Conservation (phyloP, 148 eudicot species). For the Polygonum maritimum region DNA sequence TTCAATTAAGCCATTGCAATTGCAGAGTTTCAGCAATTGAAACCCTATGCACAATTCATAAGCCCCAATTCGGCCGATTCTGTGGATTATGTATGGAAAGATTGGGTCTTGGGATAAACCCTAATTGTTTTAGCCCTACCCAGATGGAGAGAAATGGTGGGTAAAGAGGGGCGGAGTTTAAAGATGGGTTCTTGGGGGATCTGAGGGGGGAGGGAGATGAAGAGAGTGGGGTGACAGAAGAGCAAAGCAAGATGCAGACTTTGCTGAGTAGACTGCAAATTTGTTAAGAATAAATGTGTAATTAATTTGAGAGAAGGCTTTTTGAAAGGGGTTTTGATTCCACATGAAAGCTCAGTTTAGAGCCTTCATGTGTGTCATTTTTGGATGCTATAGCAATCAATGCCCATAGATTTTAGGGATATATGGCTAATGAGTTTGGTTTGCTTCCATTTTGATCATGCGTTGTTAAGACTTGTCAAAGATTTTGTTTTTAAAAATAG, state of each 20-base stretch:
- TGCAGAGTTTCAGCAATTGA: neutral
- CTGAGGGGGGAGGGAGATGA: neutral
- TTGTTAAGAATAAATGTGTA: neutral
- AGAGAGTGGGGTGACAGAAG: neutral
- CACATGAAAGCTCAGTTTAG: neutral
- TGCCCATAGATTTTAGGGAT: neutral
- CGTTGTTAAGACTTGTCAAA: neutral
- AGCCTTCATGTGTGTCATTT: neutral
- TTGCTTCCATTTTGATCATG: neutral
- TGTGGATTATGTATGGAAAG: too few relatives aligned
- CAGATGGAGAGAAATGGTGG: neutral
- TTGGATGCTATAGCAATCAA: neutral
- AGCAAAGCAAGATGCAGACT: neutral
- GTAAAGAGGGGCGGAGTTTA: neutral
- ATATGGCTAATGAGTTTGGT: neutral
- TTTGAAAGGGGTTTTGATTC: neutral
- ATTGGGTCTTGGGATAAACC: neutral
- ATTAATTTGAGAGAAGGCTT: neutral
- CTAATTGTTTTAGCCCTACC: neutral
- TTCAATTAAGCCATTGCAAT: constrained; percentile 12
- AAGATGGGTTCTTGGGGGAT: neutral
- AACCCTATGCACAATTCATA: neutral
- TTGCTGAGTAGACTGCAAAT: neutral
- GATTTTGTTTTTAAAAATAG: neutral
- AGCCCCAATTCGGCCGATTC: neutral